Evolutionary conservation across 306 rosid species (phyloP).

Genomic region (Luffa acutangula): DNA sequence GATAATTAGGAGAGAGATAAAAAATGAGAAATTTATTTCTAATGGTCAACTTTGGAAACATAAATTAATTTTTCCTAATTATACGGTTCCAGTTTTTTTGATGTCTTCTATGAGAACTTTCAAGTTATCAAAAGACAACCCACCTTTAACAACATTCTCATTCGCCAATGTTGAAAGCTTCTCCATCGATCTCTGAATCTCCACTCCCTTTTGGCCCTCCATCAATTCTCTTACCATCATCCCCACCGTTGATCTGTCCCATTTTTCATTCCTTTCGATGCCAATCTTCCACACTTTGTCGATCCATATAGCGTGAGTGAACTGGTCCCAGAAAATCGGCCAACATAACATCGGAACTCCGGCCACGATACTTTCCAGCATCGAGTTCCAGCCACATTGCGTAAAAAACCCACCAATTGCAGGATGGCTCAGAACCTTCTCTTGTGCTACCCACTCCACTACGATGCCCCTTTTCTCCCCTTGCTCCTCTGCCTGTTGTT

Average conservation of each 20-base stretch:
- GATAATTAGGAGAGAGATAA: too few relatives aligned
- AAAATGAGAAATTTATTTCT: too few relatives aligned
- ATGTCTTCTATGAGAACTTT: background rate
- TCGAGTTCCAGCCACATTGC: background rate
- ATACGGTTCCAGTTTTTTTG: background rate
- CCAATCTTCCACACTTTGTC: constrained; percentile 25
- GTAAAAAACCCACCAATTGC: constrained; percentile 41
- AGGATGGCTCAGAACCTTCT: constrained; percentile 30
- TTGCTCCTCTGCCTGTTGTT: constrained; percentile 13
- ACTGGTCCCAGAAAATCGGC: constrained; percentile 16
- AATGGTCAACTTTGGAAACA: too few relatives aligned
- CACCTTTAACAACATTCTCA: constrained; percentile 11
- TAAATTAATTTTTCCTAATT: too few relatives aligned
- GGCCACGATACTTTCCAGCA: constrained; percentile 13
- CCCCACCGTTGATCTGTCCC: constrained; percentile 10
- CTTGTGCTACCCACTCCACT: constrained; percentile 44
- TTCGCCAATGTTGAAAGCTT: constrained; percentile 13
- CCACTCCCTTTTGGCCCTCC: constrained; percentile 7
- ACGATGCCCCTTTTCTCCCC: constrained; percentile 16
- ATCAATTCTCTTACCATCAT: constrained; percentile 17
- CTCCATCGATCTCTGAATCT: constrained; percentile 6
- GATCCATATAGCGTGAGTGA: constrained; percentile 8
- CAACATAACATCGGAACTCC: constrained; percentile 19
- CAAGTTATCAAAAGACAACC: constrained; percentile 11
- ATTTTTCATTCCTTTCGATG: constrained; percentile 18